A percentile compares a stretch with the other conserved stretches of the same genome.
Conservation (phyloP, 1,284 basidiomycete genomes). For the Marasmius sp. region DNA sequence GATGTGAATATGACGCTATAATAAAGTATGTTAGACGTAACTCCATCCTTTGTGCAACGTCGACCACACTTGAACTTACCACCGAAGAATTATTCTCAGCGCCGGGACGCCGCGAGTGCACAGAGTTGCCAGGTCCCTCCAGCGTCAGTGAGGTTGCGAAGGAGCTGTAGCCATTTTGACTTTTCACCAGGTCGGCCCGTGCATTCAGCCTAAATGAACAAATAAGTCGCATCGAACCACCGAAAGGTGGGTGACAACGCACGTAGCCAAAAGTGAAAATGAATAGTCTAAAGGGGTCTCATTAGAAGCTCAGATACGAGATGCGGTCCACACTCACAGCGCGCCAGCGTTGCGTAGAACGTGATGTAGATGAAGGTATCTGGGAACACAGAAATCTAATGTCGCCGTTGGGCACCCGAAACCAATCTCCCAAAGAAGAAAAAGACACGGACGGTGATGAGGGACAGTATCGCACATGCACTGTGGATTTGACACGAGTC, state of each 20-base stretch:
- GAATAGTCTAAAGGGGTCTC: not conserved
- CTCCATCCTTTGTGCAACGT: not conserved
- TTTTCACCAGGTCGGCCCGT: not conserved
- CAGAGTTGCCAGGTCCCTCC: not conserved
- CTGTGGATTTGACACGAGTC: not conserved
- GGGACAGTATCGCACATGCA: not conserved
- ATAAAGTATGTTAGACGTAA: not conserved
- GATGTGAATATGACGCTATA: not conserved
- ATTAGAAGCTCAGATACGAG: not conserved
- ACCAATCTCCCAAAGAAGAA: not conserved
- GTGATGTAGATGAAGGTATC: not conserved
- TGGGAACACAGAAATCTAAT: not conserved
- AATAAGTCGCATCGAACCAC: not conserved
- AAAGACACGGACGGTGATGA: not conserved
- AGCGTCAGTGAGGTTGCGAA: constrained; percentile 1
- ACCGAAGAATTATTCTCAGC: not conserved
- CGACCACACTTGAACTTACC: not conserved
- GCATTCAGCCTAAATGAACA: not conserved
- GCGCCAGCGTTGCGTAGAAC: not conserved
- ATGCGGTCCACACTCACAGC: not conserved
- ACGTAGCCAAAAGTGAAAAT: constrained; percentile 1
- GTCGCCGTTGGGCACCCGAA: too few species aligned
- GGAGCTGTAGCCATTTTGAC: not conserved
- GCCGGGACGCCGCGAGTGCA: not conserved
- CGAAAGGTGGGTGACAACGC: not conserved